Conservation (phyloP, 192 early-diverging fungal species). For the Gonapodya sp. region DNA sequence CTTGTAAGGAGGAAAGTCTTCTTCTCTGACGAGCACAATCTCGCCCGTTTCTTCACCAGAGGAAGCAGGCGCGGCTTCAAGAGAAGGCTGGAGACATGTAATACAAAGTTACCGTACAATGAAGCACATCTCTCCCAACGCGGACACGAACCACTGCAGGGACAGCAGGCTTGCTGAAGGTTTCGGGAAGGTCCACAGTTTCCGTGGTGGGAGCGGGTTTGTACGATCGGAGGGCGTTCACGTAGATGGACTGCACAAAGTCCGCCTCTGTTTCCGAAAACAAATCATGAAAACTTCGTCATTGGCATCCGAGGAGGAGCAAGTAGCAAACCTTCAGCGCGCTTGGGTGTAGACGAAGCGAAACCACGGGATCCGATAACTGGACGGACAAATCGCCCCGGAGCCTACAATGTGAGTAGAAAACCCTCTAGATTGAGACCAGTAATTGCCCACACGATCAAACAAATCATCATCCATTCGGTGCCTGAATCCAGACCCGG, state of each 20-base stretch:
- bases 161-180: not conserved
- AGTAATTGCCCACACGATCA: too few relatives aligned
- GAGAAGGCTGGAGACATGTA: not conserved
- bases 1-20: constrained; percentile 5
- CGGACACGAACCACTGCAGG: not conserved
- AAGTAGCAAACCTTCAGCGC: not conserved
- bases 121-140: not conserved
- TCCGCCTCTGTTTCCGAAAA: not conserved
- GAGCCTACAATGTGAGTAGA: too few relatives aligned
- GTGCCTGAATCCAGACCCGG: too few relatives aligned
- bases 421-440: too few relatives aligned
- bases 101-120: not conserved
- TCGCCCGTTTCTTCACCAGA: constrained; percentile 3
- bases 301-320: not conserved
- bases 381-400: too few relatives aligned
- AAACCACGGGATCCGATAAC: not conserved
- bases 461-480: too few relatives aligned
- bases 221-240: not conserved
- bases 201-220: constrained; percentile 1
- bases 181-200: not conserved
- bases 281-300: too few relatives aligned
- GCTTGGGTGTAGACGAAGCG: not conserved
- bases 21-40: constrained; percentile 8
- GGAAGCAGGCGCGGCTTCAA: not conserved
- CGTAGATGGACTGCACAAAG: not conserved